A percentile compares a stretch with the other conserved stretches of the same genome.
These are phyloP conservation scores for Verticillium alfalfae DNA, from an alignment of 2,329 filamentous ascomycete species.

Conservation along the genomic window DNA sequence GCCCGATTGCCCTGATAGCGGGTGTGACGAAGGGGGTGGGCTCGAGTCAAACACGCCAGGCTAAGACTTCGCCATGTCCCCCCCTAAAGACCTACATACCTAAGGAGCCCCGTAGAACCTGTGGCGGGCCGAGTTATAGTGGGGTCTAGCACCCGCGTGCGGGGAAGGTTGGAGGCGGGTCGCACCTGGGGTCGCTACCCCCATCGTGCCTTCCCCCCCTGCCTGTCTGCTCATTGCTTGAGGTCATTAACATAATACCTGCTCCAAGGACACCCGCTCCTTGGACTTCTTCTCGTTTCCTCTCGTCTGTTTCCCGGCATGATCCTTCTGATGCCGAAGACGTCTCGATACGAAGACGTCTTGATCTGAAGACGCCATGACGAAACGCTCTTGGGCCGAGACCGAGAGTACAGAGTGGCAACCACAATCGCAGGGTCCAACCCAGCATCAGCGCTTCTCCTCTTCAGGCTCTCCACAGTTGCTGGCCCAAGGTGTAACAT, in stretches of 20 bases:
- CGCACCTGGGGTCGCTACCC: background rate
- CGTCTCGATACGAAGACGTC: background rate
- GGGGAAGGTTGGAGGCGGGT: background rate
- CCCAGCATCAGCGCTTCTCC: background rate
- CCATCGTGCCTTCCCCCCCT: background rate
- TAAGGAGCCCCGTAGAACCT: too few species aligned
- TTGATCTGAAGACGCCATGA: constrained; percentile 2
- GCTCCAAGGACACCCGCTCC: background rate
- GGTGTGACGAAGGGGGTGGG: too few species aligned
- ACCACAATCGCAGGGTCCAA: constrained; percentile 1
- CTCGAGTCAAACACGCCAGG: too few species aligned
- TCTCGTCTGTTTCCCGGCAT: background rate
- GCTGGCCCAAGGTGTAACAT: background rate
- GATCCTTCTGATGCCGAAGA: background rate
- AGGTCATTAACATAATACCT: background rate
- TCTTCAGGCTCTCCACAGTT: background rate
- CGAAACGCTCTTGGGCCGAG: constrained; percentile 12
- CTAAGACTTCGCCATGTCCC: too few species aligned
- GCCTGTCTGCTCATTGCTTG: background rate
- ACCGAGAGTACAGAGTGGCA: constrained; percentile 9
- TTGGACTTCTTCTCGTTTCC: background rate
- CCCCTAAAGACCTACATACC: too few species aligned
- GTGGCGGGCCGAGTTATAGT: background rate
- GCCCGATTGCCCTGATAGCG: too few species aligned
- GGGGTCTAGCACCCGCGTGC: background rate